A percentile compares a stretch with the other conserved stretches of the same genome.
Evolutionary conservation across 1,139 yeast species (phyloP).

Genomic region (Magnusiomyces suaveolens): DNA sequence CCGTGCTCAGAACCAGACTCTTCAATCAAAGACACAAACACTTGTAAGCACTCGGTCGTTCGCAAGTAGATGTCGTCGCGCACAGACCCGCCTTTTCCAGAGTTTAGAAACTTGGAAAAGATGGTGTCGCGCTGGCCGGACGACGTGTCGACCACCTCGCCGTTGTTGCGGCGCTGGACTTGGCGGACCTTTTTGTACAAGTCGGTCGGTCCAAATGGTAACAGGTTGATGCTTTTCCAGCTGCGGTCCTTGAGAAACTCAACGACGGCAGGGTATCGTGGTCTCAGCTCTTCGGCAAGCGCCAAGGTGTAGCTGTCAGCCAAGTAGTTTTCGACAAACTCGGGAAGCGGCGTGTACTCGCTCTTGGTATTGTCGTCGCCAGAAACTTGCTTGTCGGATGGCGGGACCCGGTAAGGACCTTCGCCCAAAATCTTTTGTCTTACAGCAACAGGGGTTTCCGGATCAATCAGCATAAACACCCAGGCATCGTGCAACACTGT

Average conservation of each 20-base stretch:
- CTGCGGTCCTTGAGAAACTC: slow-evolving; percentile 5
- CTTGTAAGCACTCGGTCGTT: slow-evolving; percentile 7
- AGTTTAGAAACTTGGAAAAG: background rate
- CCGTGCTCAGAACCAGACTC: slow-evolving; percentile 6
- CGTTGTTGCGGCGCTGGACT: background rate
- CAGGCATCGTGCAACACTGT: slow-evolving; percentile 28
- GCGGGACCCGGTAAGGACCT: slow-evolving; percentile 9
- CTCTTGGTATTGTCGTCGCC: background rate
- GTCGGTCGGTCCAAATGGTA: background rate
- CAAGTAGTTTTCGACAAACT: slow-evolving; percentile 10
- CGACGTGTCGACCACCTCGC: background rate
- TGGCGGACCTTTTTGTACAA: background rate
- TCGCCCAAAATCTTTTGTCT: slow-evolving; percentile 13
- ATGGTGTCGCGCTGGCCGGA: background rate
- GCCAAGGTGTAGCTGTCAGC: slow-evolving; percentile 10
- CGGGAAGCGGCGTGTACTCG: background rate
- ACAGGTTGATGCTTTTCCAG: background rate
- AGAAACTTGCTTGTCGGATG: background rate
- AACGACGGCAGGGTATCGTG: slow-evolving; percentile 11
- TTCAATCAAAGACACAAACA: slow-evolving; percentile 4
- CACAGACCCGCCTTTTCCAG: slow-evolving; percentile 9
- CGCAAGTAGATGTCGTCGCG: slow-evolving; percentile 10
- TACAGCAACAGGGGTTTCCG: background rate
- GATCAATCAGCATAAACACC: slow-evolving; percentile 21
- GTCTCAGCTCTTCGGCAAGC: slow-evolving; percentile 7